Evolutionary conservation across 2,329 filamentous ascomycete species (phyloP), one percentile per base, ranked within the genome.

Genomic region (Colletotrichum sansevieriae): DNA sequence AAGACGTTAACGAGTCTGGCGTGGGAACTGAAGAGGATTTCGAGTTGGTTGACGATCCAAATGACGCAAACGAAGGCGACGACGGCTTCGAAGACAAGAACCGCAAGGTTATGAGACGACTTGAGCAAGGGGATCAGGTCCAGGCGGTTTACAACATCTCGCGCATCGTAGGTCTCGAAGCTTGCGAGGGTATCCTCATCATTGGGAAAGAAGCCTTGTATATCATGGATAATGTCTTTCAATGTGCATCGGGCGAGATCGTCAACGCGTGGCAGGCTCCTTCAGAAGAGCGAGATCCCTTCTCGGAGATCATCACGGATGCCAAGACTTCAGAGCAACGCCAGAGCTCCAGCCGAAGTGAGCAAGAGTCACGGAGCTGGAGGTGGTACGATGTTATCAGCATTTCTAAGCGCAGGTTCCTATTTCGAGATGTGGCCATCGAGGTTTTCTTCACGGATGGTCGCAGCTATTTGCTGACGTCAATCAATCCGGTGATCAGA

Each of bases 401-500:
- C 76, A 92, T 98, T 41, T 98, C 95, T 0, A 99, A 99, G 79
- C 90, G 97, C 20, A 91, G 95, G 7, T 99, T 98, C 78, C 82
- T 99, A 4, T 97, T 98, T 79, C 91, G 96, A 29, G 95, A 99
- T 75, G 96, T 99, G 12, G 94, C 94, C 0, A 90, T 98, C n/a
- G 96, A 99, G 76, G 88, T 98, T 2, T 99, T 99, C 82, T 99
- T 99, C 77, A 95, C 94, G 0, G 97, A 99, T 76, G 96, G 96
- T 1, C 91, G 94, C 64, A 99, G 96, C 80, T 99, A 98, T 77
- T 85, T 99, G 15, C 81, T 99, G 65, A 98, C 95, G 0, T 90
- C 94, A 3, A 91, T 94, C 65, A 94, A 92, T 41, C 86, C 92
- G 0, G 81, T 83, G 37, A 83, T 90, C 43, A 88, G 96, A 70